These are phyloP conservation scores for Aaosphaeria pasadenensis DNA, from an alignment of 2,329 filamentous ascomycete genomes.

Conservation along the genomic window DNA sequence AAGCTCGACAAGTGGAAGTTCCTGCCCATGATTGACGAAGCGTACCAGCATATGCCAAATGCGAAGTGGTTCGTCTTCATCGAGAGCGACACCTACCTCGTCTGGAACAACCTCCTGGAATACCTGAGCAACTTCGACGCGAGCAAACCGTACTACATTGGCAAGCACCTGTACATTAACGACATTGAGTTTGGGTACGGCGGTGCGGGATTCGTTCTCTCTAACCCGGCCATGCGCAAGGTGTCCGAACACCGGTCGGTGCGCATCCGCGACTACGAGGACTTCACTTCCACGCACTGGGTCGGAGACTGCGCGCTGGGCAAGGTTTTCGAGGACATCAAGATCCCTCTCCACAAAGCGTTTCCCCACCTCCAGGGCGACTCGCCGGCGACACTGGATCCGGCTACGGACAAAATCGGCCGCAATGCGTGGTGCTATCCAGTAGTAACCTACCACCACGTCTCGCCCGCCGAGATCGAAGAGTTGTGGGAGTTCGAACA, in stretches of 20 bases:
- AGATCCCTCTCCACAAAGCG: slow-evolving; percentile 33
- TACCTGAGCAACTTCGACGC: slow-evolving; percentile 40
- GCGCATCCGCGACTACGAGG: slow-evolving; percentile 33
- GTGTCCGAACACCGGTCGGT: slow-evolving; percentile 27
- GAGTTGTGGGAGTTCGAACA: slow-evolving; percentile 40
- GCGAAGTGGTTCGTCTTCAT: slow-evolving; percentile 40
- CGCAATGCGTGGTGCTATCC: slow-evolving; percentile 44
- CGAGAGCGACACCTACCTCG: slow-evolving; percentile 36
- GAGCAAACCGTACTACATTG: slow-evolving; percentile 41
- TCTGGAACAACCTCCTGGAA: slow-evolving; percentile 38
- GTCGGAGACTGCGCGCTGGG: slow-evolving; percentile 40
- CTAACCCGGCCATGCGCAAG: slow-evolving; percentile 39
- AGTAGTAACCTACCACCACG: slow-evolving; percentile 41
- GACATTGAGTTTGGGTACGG: slow-evolving; percentile 45
- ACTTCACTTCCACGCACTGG: slow-evolving; percentile 34
- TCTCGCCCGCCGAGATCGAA: slow-evolving; percentile 34
- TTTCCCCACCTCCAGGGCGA: slow-evolving; percentile 48
- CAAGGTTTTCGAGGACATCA: slow-evolving; percentile 35
- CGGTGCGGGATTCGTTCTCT: slow-evolving; percentile 45
- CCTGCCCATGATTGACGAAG: slow-evolving; percentile 53
- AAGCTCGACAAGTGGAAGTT: slow-evolving; percentile 60
- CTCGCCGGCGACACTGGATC: slow-evolving; percentile 42
- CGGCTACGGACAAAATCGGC: slow-evolving; percentile 29
- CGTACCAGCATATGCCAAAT: slow-evolving; percentile 35
- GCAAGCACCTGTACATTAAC: slow-evolving; percentile 43